Conservation (phyloP, 2,329 filamentous ascomycete genomes). For the Bretziella fagacearum region DNA sequence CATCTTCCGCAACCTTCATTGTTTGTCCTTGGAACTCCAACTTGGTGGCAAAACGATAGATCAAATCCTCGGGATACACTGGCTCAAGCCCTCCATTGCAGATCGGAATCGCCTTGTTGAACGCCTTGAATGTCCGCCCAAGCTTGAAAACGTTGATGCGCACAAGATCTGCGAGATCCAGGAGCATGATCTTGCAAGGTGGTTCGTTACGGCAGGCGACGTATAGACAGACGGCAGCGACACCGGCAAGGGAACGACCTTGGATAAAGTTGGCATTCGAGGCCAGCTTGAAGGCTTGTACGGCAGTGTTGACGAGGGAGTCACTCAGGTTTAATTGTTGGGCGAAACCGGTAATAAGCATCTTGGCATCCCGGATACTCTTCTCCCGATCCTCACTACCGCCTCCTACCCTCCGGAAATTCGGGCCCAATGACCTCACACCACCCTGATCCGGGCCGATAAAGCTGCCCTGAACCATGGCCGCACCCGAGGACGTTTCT, state of each 20-base stretch:
- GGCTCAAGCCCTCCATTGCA: conserved; percentile 49
- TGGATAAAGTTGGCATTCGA: conserved; percentile 64
- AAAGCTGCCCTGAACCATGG: conserved; percentile 78
- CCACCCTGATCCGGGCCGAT: conserved; percentile 74
- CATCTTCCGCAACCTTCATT: conserved; percentile 73
- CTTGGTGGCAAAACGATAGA: conserved; percentile 77
- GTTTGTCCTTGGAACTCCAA: conserved; percentile 77
- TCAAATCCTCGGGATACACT: conserved; percentile 75
- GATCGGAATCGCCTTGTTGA: conserved; percentile 54
- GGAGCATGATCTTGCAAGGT: conserved; percentile 76
- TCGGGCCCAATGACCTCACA: conserved; percentile 48
- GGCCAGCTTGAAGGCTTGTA: conserved; percentile 61
- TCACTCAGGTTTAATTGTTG: conserved; percentile 43
- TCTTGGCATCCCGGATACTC: conserved; percentile 39
- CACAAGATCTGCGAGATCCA: conserved; percentile 76
- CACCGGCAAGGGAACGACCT: conserved; percentile 68
- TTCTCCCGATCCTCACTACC: conserved; percentile 38
- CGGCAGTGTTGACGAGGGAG: conserved; percentile 45
- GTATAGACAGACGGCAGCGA: conserved; percentile 83
- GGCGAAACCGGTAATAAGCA: conserved; percentile 45
- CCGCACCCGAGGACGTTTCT: conserved; percentile 69
- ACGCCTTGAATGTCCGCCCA: conserved; percentile 73
- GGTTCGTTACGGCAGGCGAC: conserved; percentile 66
- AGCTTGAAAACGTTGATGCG: conserved; percentile 83
- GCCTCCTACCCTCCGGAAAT: conserved; percentile 38